Percentiles rank a stretch among this genome's conserved stretches.
phyloP scores from a whole-genome alignment of 164 flowering plant species.

The Amborella trichopoda region DNA sequence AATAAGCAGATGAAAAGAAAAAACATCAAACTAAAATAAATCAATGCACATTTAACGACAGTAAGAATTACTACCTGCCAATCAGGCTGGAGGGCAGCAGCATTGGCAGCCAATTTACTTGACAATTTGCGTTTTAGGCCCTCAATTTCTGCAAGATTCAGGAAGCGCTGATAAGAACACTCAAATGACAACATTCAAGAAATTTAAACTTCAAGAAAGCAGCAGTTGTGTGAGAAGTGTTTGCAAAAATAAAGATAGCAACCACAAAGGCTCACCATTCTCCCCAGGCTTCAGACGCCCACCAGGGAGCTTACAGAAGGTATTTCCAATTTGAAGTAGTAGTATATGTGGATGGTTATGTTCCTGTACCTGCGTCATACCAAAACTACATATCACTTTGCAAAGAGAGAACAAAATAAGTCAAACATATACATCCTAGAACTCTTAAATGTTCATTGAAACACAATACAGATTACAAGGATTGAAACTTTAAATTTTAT shows the following conservation, averaged over 20 bases:
- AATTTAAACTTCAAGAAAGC: no score
- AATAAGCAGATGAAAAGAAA: not conserved
- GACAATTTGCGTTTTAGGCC: conserved; percentile 91
- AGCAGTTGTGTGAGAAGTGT: no score
- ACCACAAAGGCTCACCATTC: conserved; percentile 41
- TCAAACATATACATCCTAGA: no score
- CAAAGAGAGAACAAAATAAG: no score
- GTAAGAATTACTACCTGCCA: conserved; percentile 63
- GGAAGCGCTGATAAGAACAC: not conserved
- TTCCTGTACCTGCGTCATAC: conserved; percentile 99
- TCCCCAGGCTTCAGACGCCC: conserved; percentile 98
- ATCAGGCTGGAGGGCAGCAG: conserved; percentile 68
- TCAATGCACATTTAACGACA: not conserved
- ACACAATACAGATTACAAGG: no score
- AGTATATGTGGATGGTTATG: conserved; percentile 99
- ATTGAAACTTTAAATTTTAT: no score
- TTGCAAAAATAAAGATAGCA: not conserved
- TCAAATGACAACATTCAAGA: not conserved
- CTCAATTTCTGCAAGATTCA: conserved; percentile 61
- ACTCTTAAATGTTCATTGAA: no score
- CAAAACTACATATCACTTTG: no score
- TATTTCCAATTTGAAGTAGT: conserved; percentile 93
- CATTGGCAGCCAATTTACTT: conserved; percentile 95
- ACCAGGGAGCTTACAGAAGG: conserved; percentile 98
- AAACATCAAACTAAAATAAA: not conserved